Base-by-base conservation (phyloP, 179 eudicot genomes). In the Carnegiea gigantea region DNA sequence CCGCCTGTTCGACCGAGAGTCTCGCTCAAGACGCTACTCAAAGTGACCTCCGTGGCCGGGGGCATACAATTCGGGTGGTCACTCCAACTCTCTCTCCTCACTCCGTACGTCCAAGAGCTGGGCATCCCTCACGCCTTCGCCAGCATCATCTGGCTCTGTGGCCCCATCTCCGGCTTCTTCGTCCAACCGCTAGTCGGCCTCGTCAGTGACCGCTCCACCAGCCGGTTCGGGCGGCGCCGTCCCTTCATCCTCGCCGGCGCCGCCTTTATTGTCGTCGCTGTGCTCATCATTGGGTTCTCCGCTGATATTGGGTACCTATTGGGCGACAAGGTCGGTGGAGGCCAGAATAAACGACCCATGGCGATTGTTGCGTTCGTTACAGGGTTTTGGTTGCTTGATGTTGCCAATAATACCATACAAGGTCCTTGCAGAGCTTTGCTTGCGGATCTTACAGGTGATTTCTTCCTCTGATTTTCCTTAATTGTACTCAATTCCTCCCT, bases 21-120 rank as follows among this genome's bases (percentile, higher is more conserved):
- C 4, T 80, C 93, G 0, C 85, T 93, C 1, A 84, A 86, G 9
- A 88, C 88, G 72, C 92, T 97, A 13, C 83, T 97, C 10, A 86
- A 91, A 43, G 95, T 95, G 0, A 90, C 99, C 8, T 90, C 95
- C 10, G 90, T 97, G 6, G 98, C 99, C 0, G 89, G 95, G 57
- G 99, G 99, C 10, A 95, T 97, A 4, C 99, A 97, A 76, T 97
- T 97, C 91, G 99, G 99, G 14, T 97, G 99, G 99, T 95, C 99
- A n/a, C 85, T 97, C 7, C 99, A 97, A 82, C 90, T 97, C 3
- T 97, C 98, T 0, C 88, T 94, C 8, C 82, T 97, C 6, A 97
- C 99, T 0, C 99, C 99, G 0, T 97, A 97, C 79, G 99, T 97
- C 0, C 99, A 97, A 62, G 95, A 93, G 82, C 92, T 97, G 1